Evolutionary conservation across 202 grass and related monocot species (phyloP), one percentile per base, ranked within the genome.

Genomic region (Thinopyrum obtusiflorum): DNA sequence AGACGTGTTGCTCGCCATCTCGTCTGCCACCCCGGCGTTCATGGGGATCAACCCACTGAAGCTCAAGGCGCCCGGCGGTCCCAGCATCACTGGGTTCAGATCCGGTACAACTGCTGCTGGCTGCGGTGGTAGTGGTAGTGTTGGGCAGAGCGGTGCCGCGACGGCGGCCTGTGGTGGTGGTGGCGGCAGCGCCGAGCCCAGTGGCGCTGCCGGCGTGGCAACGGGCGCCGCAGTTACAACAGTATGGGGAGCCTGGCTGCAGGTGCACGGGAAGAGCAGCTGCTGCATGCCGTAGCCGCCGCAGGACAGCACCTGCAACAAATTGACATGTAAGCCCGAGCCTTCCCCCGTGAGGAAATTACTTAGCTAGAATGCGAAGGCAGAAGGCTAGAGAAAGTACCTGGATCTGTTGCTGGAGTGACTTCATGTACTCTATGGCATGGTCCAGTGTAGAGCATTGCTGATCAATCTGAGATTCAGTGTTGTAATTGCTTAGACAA

Each of bases 381-480:
- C 2, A 9, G 27, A 66, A 31, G n/a, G 68, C 68, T 24, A 49
- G 42, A 49, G 39, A 47, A 51, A 31, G 6, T 32, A 76, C 76
- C 76, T 78, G 76, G 76, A 78, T 78, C 5, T 78, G 76, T 40
- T 78, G 55, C 76, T 78, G 76, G 31, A 78, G 76, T 9, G 55
- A 78, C 76, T 61, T 78, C 76, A 78, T 61, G 76, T 78, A 78
- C 53, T 78, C 55, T 2, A 78, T 78, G 32, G 55, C 55, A 39
- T 78, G 76, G 55, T 62, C 76, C 11, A 78, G 55, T 15, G 31
- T 61, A 13, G n/a, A 78, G 32, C 55, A 78, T 18, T 62, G 32
- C 6, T 62, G n/a, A 10, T 78, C 32, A 10, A 13, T 39, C 76
- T 77, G 74, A 14, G 10, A 18, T 35, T 59, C 71, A 20, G 71